Evolutionary conservation across 1,284 basidiomycete species (phyloP), one percentile per base, ranked within the genome.

Genomic region (Chalciporus sp.): DNA sequence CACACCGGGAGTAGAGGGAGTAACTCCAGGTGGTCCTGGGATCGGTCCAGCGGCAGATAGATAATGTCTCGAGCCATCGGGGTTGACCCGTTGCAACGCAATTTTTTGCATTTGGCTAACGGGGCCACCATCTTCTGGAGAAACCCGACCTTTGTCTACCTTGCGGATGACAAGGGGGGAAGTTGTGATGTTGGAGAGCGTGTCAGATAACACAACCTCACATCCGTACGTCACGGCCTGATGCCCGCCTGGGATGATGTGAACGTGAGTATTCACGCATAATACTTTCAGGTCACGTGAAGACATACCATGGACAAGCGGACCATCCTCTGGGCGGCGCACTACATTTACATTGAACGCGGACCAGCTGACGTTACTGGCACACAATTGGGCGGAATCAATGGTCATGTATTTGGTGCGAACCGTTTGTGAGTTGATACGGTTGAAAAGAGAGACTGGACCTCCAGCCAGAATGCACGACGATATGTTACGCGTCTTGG

Each of bases 91-190:
- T 67, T 95, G 90, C 44, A 98, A 76, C 0, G 94, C 95, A 55
- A 98, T 90, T 74, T 96, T 94, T 74, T 98, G 95, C 85, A 98
- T 92, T 70, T 97, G 95, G 64, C 92, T 95, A 52, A 98, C 92
- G 20, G 94, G 94, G 2, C 93, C 92, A 19, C 89, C 91, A 70
- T 93, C 90, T 59, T 91, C 90, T 23, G 81, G 76, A 9, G 87
- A 86, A 46, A 92, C 91, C 54, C 88, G 81, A 28, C 92, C 92
- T 68, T 94, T 94, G 69, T 96, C 95, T 14, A 98, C 92, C 70
- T 95, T 95, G 58, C 94, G 90, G 49, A 98, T 90, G 57, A 94
- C 79, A 35, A 97, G 79, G 1, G 92, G 88, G n/a, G 92, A 88
- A 1, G 92, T 94, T 4, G 88, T 84, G 47, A 90, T 88, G 10